Evolutionary conservation across 2,329 filamentous ascomycete genomes (phyloP).

Genomic region (Metarhizium humberi): DNA sequence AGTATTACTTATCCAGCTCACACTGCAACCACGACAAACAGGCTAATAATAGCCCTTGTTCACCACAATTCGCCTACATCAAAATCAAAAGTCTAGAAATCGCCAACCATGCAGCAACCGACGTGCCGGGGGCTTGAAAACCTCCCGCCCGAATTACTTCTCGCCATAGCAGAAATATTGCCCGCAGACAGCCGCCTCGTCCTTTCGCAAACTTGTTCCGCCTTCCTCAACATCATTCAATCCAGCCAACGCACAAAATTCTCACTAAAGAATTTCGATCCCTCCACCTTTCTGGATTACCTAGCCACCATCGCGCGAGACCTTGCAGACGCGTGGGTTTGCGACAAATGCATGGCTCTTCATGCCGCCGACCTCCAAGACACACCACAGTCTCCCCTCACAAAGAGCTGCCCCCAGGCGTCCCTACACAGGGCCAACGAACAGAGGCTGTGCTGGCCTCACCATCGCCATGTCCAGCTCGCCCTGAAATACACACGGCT

Average conservation of each 20-base stretch:
- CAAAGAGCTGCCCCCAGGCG: not conserved
- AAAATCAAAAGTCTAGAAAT: no score
- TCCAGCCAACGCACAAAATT: not conserved
- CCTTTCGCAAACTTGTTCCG: not conserved
- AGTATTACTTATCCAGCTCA: no score
- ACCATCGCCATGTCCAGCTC: not conserved
- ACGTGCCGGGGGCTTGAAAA: not conserved
- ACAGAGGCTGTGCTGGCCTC: not conserved
- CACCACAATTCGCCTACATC: no score
- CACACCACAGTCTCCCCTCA: not conserved
- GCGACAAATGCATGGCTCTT: not conserved
- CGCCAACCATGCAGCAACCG: no score
- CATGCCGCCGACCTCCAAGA: not conserved
- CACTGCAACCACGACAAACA: no score
- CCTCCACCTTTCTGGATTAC: not conserved
- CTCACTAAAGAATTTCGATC: not conserved
- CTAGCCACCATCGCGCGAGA: not conserved
- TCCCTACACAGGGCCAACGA: no score
- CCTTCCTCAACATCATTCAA: not conserved
- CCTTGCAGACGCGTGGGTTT: not conserved
- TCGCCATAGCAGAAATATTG: not conserved
- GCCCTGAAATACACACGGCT: not conserved
- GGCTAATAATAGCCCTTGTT: no score
- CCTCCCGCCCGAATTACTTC: not conserved
- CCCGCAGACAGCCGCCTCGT: not conserved